Evolutionary conservation across 2,329 filamentous ascomycete genomes (phyloP).

Genomic region (Venturia asperata): DNA sequence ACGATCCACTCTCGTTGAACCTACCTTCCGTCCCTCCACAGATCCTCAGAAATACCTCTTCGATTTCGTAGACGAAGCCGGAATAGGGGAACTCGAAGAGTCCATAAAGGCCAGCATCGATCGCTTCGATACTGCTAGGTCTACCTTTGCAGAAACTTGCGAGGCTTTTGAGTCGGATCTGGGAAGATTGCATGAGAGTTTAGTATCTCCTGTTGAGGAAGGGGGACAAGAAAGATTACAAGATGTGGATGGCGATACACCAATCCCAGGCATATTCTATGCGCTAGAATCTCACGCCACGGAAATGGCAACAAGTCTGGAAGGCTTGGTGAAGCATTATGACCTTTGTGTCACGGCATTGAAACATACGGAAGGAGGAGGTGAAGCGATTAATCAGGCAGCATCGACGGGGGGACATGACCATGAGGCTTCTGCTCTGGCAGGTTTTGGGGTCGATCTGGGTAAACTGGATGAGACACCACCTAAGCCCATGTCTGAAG

Average conservation of each 20-base stretch:
- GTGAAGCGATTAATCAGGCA: conserved; percentile 40
- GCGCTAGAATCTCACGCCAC: conserved; percentile 66
- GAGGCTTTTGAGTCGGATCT: conserved; percentile 69
- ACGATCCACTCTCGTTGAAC: conserved; percentile 56
- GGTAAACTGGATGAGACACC: conserved; percentile 31
- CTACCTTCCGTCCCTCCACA: conserved; percentile 50
- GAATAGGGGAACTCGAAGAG: conserved; percentile 58
- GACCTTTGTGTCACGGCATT: conserved; percentile 89
- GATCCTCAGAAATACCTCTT: conserved; percentile 53
- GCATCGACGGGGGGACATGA: conserved; percentile 26
- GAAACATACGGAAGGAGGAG: conserved; percentile 68
- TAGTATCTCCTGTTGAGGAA: conserved; percentile 26
- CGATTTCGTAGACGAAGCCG: conserved; percentile 69
- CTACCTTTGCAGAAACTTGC: conserved; percentile 47
- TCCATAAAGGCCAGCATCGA: conserved; percentile 64
- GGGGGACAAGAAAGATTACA: conserved; percentile 12
- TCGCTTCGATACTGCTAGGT: conserved; percentile 62
- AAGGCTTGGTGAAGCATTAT: conserved; percentile 79
- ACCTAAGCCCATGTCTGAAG: conserved; percentile 63
- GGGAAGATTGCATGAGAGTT: conserved; percentile 23
- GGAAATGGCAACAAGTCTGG: conserved; percentile 72
- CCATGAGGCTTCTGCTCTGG: conserved; percentile 27
- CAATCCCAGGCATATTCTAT: conserved; percentile 42
- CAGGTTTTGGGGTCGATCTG: conserved; percentile 22
- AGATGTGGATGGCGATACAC: conserved; percentile 23